Evolutionary conservation across 768 basidiomycete species (phyloP).

Genomic region (Auriscalpium vulgare): DNA sequence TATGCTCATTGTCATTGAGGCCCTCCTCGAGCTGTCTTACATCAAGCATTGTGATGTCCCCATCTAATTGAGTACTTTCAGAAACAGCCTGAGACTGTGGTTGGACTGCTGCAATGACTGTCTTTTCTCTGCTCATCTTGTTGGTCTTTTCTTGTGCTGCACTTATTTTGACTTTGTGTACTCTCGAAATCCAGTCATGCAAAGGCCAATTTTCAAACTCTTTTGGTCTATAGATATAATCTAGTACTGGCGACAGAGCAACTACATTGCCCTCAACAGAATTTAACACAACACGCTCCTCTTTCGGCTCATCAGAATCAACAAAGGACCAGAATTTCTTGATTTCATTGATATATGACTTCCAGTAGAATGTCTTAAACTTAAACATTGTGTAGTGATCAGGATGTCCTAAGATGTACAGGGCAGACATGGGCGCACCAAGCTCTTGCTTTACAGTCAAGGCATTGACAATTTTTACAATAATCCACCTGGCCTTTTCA

Average conservation of each 20-base stretch:
- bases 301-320: background rate
- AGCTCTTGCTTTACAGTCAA: conserved; percentile 30
- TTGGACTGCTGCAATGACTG: too few relatives aligned
- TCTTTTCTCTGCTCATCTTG: too few relatives aligned
- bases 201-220: conserved; percentile 15
- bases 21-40: too few relatives aligned
- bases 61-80: background rate
- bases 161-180: background rate
- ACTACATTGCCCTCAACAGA: conserved; percentile 13
- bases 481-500: conserved; percentile 22
- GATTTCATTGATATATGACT: conserved; percentile 22
- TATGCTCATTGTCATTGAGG: too few relatives aligned
- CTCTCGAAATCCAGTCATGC: conserved; percentile 20
- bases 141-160: background rate
- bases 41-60: background rate
- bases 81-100: too few relatives aligned
- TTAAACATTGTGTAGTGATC: conserved; percentile 32
- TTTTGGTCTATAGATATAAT: conserved; percentile 25
- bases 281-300: conserved; percentile 9
- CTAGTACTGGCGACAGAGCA: conserved; percentile 20
- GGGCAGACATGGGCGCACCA: conserved; percentile 28
- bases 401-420: conserved; percentile 28
- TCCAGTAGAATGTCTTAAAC: conserved; percentile 29
- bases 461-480: conserved; percentile 30
- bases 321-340: conserved; percentile 8